Conservation (phyloP, 305 asterid genomes). For the Coffea humblotiana region DNA sequence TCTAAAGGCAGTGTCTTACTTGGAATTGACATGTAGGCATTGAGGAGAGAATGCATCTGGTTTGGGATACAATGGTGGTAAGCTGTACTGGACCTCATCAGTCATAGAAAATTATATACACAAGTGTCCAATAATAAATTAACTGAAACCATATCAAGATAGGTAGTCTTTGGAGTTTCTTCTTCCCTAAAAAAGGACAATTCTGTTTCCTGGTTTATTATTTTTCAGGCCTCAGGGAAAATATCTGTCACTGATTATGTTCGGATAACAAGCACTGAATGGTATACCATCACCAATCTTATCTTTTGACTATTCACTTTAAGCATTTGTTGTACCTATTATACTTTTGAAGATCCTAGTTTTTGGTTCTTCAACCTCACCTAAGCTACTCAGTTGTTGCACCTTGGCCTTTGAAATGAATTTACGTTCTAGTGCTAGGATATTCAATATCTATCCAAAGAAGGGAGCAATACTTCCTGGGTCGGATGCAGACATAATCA, state of each 20-base stretch:
- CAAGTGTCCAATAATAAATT: neutral
- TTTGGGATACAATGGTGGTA: conserved; percentile 99
- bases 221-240: conserved; percentile 75
- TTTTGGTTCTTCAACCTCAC: neutral
- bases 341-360: neutral
- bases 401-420: neutral
- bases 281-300: conserved; percentile 42
- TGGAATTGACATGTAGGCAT: conserved; percentile 44
- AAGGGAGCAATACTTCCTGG: conserved; percentile 93
- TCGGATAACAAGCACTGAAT: conserved; percentile 82
- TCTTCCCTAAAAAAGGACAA: neutral
- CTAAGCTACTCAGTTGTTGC: neutral
- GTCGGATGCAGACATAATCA: conserved; percentile 92
- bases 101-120: neutral
- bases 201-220: conserved; percentile 8
- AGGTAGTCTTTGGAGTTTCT: neutral
- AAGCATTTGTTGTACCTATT: neutral
- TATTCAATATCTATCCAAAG: conserved; percentile 90
- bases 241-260: conserved; percentile 78
- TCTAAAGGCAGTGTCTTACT: conserved; percentile 6
- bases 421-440: conserved; percentile 59
- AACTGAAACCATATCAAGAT: neutral
- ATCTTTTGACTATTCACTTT: neutral
- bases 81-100: conserved; percentile 22
- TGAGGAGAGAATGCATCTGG: conserved; percentile 97